These are phyloP conservation scores for Nothophoma quercina DNA, from an alignment of 2,329 filamentous ascomycete species.

Conservation along the genomic window DNA sequence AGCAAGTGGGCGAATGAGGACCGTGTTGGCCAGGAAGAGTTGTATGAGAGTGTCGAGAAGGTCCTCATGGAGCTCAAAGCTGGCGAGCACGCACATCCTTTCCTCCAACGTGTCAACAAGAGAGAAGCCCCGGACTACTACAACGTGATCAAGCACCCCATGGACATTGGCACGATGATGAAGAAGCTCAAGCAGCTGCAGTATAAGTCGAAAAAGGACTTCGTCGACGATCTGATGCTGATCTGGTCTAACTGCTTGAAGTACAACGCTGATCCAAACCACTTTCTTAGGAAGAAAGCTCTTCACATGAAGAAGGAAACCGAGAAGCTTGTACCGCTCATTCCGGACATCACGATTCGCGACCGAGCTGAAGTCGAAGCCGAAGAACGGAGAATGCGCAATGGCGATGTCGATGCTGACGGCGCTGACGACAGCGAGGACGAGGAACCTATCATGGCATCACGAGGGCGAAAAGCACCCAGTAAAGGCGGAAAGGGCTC, in stretches of 20 bases:
- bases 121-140: conserved; percentile 97
- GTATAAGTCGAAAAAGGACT: conserved; percentile 81
- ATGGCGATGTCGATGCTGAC: conserved; percentile 80
- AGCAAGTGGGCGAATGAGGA: conserved; percentile 99
- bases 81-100: conserved; percentile 96
- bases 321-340: conserved; percentile 92
- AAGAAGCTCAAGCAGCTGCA: conserved; percentile 83
- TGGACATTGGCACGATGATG: conserved; percentile 98
- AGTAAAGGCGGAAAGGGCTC: conserved; percentile 75
- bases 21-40: conserved; percentile 94
- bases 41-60: conserved; percentile 96
- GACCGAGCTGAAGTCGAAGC: conserved; percentile 91
- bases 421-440: conserved; percentile 92
- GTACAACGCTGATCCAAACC: conserved; percentile 90
- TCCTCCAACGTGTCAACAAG: conserved; percentile 93
- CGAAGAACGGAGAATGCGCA: conserved; percentile 76
- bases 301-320: conserved; percentile 97
- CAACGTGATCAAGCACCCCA: conserved; percentile 90
- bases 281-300: conserved; percentile 89
- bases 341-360: conserved; percentile 89
- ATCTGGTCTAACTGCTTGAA: conserved; percentile 98
- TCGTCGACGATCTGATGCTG: conserved; percentile 89
- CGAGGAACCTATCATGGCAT: conserved; percentile 94
- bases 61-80: conserved; percentile 97
- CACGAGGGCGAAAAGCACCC: conserved; percentile 86